phyloP scores from a whole-genome alignment of 2,329 filamentous ascomycete genomes.

The Sporothrix euskadiensis region DNA sequence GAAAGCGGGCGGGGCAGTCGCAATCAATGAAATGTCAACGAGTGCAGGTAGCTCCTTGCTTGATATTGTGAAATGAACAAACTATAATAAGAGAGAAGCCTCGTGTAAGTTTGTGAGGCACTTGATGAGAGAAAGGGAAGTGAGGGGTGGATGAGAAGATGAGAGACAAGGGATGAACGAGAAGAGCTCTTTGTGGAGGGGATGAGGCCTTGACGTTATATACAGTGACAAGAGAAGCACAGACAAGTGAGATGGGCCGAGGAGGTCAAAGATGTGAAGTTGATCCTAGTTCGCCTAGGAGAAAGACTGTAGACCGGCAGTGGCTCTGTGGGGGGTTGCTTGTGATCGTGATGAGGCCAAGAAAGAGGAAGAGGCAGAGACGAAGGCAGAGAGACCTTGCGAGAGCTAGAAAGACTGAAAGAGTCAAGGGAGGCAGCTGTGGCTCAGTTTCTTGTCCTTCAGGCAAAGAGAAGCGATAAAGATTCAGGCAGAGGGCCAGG shows the following conservation, averaged over 20 bases:
- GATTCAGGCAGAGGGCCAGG: not conserved
- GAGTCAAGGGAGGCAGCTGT: not conserved
- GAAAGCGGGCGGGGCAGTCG: not conserved
- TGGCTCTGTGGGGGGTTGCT: not conserved
- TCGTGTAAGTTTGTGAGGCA: not conserved
- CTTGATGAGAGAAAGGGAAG: constrained; percentile 1
- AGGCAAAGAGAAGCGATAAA: not conserved
- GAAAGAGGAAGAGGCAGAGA: constrained; percentile 2
- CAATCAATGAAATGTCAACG: not conserved
- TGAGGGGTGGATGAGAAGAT: not conserved
- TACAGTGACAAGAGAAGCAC: not conserved
- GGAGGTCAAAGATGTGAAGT: not conserved
- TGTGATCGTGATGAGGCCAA: constrained; percentile 3
- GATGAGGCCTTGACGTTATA: not conserved
- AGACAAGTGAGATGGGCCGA: not conserved
- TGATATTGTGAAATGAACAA: not conserved
- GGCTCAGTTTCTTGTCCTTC: constrained; percentile 1
- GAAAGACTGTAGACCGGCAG: not conserved
- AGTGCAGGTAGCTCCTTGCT: not conserved
- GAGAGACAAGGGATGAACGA: not conserved
- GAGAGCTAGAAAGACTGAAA: not conserved
- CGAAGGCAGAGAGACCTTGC: not conserved
- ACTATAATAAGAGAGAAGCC: not conserved
- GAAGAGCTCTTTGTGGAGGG: not conserved
- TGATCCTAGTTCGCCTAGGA: not conserved